Evolutionary conservation across 331 rosid genomes (phyloP), one percentile per base, ranked within the genome.

Genomic region (Quercus tomentella): DNA sequence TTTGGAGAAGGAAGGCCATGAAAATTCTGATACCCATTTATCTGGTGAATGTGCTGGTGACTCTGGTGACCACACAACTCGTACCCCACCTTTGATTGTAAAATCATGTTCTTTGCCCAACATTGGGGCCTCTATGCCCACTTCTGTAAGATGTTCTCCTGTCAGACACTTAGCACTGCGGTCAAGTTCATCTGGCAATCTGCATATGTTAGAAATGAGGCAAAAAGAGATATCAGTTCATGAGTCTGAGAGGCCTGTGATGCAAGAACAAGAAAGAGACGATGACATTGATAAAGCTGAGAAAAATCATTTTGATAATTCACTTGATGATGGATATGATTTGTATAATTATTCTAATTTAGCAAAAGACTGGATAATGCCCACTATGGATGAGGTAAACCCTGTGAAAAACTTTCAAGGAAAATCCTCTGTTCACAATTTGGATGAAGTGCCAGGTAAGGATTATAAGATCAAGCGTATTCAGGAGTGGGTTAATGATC

Each of bases 401-500:
- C 81, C 77, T 1, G 80, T 3, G 51, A 82, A 83, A 82, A 76
- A 63, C 77, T 69, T 81, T 82, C 80, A 41, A 66, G 88, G 86
- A 78, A 91, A 85, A 77, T 79, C 86, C 75, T 73, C 84, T 25
- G 76, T 68, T 79, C 84, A 71, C 58, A 21, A 55, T 20, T 56
- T 70, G 66, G 85, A 82, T 55, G 90, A 90, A 56, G 77, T 87
- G 66, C 86, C 86, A 5, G 80, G 80, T 79, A 67, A 73, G 70
- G 92, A 93, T 73, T 91, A 86, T 81, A 90, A 83, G 87, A 60
- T 88, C 16, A 96, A 91, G 88, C 93, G 98, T 21, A 90, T 91
- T 56, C 92, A 89, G 84, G 97, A 96, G 76, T 96, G 99, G 99
- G 96, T 96, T 17, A 88, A 65, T 18, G 96, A 80, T 86, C 89